Evolutionary conservation across 768 basidiomycete species (phyloP).

Genomic region (Boletus rex-veris): DNA sequence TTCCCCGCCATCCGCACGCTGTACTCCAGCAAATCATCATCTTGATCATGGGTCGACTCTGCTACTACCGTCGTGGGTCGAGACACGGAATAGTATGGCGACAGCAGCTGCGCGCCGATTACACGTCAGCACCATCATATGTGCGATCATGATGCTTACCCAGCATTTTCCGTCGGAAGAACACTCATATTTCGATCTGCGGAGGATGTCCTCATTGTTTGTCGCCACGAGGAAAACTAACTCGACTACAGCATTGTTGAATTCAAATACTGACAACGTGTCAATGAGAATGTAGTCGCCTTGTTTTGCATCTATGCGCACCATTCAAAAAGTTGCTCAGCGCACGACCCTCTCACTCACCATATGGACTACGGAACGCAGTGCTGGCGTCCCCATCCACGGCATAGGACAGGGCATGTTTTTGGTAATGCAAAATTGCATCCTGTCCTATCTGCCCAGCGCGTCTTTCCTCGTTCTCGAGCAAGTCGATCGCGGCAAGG

Average conservation of each 20-base stretch:
- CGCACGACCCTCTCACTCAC: constrained; percentile 34
- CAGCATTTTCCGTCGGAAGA: constrained; percentile 32
- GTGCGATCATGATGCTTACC: constrained; percentile 23
- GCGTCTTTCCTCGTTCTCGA: constrained; percentile 40
- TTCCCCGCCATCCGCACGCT: constrained; percentile 19
- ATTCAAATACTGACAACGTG: constrained; percentile 27
- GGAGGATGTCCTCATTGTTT: constrained; percentile 33
- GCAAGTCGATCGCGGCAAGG: constrained; percentile 37
- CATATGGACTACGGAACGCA: constrained; percentile 45
- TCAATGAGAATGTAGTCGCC: constrained; percentile 43
- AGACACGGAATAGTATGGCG: constrained; percentile 9
- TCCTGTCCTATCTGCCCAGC: constrained; percentile 33
- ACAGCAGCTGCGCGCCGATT: constrained; percentile 11
- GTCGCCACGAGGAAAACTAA: constrained; percentile 37
- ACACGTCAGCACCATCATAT: not conserved
- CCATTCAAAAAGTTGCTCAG: constrained; percentile 15
- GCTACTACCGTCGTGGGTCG: constrained; percentile 2
- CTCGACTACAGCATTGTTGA: constrained; percentile 22
- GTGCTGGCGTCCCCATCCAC: constrained; percentile 53
- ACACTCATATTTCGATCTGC: constrained; percentile 24
- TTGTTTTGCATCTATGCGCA: constrained; percentile 16
- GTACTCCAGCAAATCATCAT: constrained; percentile 23
- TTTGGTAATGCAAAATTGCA: constrained; percentile 37
- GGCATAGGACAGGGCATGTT: constrained; percentile 48
- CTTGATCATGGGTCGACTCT: not conserved